Evolutionary conservation across 805 yeast species (phyloP), one percentile per base, ranked within the genome.

Genomic region (Saccharomycopsis fodiens): DNA sequence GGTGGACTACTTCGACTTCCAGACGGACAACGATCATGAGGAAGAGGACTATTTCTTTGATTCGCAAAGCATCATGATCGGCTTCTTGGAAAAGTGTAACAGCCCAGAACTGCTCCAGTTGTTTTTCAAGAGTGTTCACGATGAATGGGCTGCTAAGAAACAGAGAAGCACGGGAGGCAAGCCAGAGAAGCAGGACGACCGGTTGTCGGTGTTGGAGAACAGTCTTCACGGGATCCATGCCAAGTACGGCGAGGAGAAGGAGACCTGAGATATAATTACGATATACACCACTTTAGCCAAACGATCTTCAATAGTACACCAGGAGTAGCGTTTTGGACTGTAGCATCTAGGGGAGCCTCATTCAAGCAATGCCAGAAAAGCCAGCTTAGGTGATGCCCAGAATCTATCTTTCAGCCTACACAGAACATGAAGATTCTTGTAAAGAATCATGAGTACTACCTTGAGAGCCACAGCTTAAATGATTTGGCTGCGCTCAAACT

Each of bases 61-160:
- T 57, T 79, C 91, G 0, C 91, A 84, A 56, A 68, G 74, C 48
- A 78, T 86, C 41, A 83, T 85, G 87, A 57, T 80, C 51, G 73
- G 74, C 37, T 85, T 86, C 59, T 69, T 81, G 52, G 68, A 72
- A 4, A 70, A 76, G 2, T 86, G 95, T 62, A 65, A 70, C 31
- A 70, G 77, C 53, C 68, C 67, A 37, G 65, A 58, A 2, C 65
- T 64, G 34, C 62, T 86, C 52, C 61, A 75, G 37, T 61, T 60
- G 34, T 62, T 83, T 1, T 83, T 85, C 54, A 56, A 71, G 23
- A 79, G 76, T 51, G 91, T 88, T 0, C 74, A 73, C 49, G 38
- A 40, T 22, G 40, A 36, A 36, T 32, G 36, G 36, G 8, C 15
- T 6, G 8, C 5, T 7, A 6, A 10, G 36, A 10, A 17, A 7